These are phyloP conservation scores for Fusarium sp. DNA, from an alignment of 2,329 filamentous ascomycete species.

Conservation along the genomic window DNA sequence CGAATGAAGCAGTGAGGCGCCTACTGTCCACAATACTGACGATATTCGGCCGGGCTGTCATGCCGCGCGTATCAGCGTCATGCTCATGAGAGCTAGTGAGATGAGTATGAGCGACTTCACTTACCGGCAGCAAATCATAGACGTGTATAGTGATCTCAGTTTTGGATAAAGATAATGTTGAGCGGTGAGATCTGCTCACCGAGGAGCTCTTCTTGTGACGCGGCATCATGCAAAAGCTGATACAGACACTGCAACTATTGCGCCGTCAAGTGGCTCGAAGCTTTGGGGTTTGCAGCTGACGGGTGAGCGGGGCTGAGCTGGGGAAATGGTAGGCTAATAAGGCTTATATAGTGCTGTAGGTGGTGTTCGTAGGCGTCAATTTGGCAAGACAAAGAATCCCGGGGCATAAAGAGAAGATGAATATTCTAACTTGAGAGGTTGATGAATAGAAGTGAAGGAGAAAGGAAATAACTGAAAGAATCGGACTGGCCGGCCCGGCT, in stretches of 20 bases:
- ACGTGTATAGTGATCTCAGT: conserved; percentile 80
- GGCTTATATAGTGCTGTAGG: conserved; percentile 6
- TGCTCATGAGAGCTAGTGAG: conserved; percentile 3
- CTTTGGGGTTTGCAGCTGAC: conserved; percentile 19
- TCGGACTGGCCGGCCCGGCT: conserved; percentile 21
- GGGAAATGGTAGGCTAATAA: conserved; percentile 13
- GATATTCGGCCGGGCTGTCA: conserved; percentile 75
- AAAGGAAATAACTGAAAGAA: conserved; percentile 7
- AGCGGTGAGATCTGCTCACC: conserved; percentile 61
- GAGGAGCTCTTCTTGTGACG: conserved; percentile 41
- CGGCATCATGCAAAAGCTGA: conserved; percentile 38
- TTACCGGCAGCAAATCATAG: conserved; percentile 78
- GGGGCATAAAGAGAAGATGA: conserved; percentile 5
- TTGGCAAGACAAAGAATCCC: background rate
- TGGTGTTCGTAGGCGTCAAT: background rate
- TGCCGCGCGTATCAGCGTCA: conserved; percentile 21
- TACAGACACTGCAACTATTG: conserved; percentile 16
- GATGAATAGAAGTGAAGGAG: conserved; percentile 15
- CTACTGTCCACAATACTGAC: conserved; percentile 80
- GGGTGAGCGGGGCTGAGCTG: conserved; percentile 30
- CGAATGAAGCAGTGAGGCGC: conserved; percentile 81
- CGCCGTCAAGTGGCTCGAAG: conserved; percentile 39
- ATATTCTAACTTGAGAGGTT: background rate
- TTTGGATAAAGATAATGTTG: conserved; percentile 74
- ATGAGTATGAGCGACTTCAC: conserved; percentile 29